These are phyloP conservation scores for Pseudocercospora eumusae DNA, from an alignment of 2,329 filamentous ascomycete genomes.

Conservation along the genomic window DNA sequence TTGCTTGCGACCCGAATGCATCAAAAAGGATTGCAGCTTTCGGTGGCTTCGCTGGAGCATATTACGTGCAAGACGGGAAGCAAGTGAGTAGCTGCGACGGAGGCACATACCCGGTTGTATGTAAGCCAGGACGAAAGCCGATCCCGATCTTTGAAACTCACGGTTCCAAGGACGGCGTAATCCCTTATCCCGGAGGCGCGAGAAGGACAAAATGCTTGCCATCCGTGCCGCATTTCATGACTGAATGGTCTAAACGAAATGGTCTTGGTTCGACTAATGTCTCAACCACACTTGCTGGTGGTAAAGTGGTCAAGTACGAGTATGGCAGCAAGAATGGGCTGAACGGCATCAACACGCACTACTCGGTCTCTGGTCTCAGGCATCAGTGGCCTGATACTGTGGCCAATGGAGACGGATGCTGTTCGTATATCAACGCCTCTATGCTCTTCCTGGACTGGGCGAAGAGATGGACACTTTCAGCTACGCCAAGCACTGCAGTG, in stretches of 20 bases:
- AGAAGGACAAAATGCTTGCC: conserved; percentile 33
- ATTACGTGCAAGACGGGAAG: conserved; percentile 32
- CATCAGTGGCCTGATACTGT: conserved; percentile 43
- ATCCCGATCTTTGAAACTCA: conserved; percentile 49
- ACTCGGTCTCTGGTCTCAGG: conserved; percentile 40
- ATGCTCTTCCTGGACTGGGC: conserved; percentile 6
- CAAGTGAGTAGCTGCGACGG: conserved; percentile 22
- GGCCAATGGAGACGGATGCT: conserved; percentile 15
- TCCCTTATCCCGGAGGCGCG: conserved; percentile 45
- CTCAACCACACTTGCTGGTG: conserved; percentile 30
- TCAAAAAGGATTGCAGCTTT: conserved; percentile 52
- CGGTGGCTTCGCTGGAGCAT: conserved; percentile 51
- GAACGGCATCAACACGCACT: conserved; percentile 39
- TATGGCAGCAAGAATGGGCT: conserved; percentile 35
- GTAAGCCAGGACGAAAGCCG: conserved; percentile 28
- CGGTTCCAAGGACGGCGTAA: conserved; percentile 45
- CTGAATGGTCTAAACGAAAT: conserved; percentile 42
- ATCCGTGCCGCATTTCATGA: conserved; percentile 37
- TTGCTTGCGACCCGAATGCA: conserved; percentile 39
- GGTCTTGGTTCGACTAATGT: conserved; percentile 32
- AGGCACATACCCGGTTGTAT: conserved; percentile 23
- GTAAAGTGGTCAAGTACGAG: conserved; percentile 33
- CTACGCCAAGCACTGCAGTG: neutral
- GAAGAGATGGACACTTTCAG: neutral
- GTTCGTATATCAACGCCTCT: conserved; percentile 6